phyloP scores from a whole-genome alignment of 805 yeast genomes.

The Priceomyces castillae region DNA sequence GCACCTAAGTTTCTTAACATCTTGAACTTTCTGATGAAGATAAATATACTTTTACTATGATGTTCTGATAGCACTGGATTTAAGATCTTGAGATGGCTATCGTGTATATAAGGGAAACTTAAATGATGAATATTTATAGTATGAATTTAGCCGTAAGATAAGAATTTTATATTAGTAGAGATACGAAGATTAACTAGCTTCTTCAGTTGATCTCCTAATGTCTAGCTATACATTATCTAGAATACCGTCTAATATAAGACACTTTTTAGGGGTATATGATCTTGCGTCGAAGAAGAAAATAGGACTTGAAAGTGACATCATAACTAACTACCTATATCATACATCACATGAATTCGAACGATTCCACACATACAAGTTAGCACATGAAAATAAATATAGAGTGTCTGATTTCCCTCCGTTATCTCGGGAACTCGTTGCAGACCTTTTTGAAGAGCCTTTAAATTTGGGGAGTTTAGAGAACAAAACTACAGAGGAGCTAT shows the following conservation, averaged over 20 bases:
- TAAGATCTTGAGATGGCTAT: background rate
- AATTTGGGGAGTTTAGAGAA: slow-evolving; percentile 14
- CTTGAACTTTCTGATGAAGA: background rate
- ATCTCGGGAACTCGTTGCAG: slow-evolving; percentile 15
- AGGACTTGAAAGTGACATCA: slow-evolving; percentile 10
- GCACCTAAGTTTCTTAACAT: background rate
- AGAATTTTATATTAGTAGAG: no score
- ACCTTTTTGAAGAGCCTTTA: slow-evolving; percentile 19
- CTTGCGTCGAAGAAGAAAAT: slow-evolving; percentile 11
- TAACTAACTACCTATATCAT: slow-evolving; percentile 15
- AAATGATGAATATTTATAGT: no score
- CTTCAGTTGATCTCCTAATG: slow-evolving; percentile 10
- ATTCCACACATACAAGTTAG: slow-evolving; percentile 22
- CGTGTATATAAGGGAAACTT: background rate
- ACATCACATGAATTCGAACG: slow-evolving; percentile 16
- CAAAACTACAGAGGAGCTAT: slow-evolving; percentile 8
- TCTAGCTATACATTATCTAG: slow-evolving; percentile 17
- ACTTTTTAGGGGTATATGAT: slow-evolving; percentile 19
- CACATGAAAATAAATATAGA: slow-evolving; percentile 10
- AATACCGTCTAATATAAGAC: slow-evolving; percentile 20
- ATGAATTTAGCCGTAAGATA: no score
- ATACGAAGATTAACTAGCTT: no score
- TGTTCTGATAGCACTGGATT: background rate
- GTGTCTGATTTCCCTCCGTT: slow-evolving; percentile 23
- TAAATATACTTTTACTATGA: background rate